phyloP scores from a whole-genome alignment of 225 moss, liverwort and hornwort species.

The Bryum argenteum region DNA sequence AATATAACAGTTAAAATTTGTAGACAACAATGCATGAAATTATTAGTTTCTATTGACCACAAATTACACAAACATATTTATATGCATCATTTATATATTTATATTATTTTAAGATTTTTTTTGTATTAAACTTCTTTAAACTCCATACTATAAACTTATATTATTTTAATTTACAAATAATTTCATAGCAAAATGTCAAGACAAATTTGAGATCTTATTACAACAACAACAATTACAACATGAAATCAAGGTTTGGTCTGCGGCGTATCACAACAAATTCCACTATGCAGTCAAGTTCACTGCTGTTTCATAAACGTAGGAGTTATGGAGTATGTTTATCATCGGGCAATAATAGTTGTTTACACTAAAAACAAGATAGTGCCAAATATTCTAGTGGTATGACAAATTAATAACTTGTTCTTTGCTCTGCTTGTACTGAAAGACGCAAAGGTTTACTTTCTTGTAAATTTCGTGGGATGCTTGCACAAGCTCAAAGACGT shows the following conservation, averaged over 20 bases:
- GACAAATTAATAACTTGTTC: not conserved
- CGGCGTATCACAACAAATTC: conserved; percentile 4
- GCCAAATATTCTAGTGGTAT: not conserved
- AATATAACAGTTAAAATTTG: no score
- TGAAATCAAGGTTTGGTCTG: not conserved
- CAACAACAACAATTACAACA: not conserved
- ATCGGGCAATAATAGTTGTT: conserved; percentile 24
- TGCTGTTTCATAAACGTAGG: no score
- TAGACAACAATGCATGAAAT: no score
- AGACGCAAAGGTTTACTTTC: conserved; percentile 1
- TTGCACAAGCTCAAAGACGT: not conserved
- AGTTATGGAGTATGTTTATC: conserved; percentile 6
- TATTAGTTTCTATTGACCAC: no score
- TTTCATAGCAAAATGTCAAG: no score
- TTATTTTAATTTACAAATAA: no score
- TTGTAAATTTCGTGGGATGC: conserved; percentile 8
- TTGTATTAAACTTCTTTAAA: no score
- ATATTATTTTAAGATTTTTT: no score
- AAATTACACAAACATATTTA: no score
- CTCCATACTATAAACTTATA: no score
- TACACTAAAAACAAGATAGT: conserved; percentile 22
- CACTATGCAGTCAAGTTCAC: not conserved
- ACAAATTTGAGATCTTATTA: no score
- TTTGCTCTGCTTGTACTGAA: not conserved
- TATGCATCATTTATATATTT: no score